Base-by-base conservation (phyloP, 148 eudicot genomes). In the Pharnaceum exiguum region DNA sequence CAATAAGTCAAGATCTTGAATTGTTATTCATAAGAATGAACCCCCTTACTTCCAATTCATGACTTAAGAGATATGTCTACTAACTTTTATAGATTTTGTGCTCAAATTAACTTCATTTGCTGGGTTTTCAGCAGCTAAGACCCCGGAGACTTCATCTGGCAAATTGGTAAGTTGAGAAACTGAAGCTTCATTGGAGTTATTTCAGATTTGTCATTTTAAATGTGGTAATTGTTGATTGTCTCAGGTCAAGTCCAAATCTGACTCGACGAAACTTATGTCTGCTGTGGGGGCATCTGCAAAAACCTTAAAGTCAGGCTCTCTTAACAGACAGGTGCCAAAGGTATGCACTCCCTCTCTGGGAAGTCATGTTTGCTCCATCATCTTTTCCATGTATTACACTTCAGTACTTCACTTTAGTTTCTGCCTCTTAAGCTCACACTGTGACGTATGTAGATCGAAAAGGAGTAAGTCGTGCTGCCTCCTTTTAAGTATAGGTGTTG, bases 191-290 rank as follows among this genome's bases (percentile, higher is more conserved):
- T 18, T 33, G 15, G 62, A 50, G 51, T 59, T 30, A 48, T 17
- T 10, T 49, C 22, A 43, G 57, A 35, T 32, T 25, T 24, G 22
- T 55, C 42, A 46, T 15, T n/a, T 51, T 36, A 49, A 33, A 48
- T 49, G 49, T 39, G 30, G 5, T 21, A 2, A 36, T 13, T 33
- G 46, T 40, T 62, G 26, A 68, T 22, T 66, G 49, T 71, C 32
- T 67, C 52, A 81, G 86, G 66, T 60, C 51, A 80, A 75, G 64
- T 65, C 74, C 61, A 78, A 73, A 59, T 50, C 66, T 50, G 59
- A 66, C 46, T 36, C 70, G n/a, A 76, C 67, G 71, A 82, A 82
- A 67, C 75, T 55, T 55, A 66, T 6, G 47, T 31, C 63, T 53
- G 64, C 60, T 45, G 59, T 65, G 27, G 78, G 45, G 55, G 78